phyloP scores from a whole-genome alignment of 352 stramenopile species.

The Phytophthora tubulina region DNA sequence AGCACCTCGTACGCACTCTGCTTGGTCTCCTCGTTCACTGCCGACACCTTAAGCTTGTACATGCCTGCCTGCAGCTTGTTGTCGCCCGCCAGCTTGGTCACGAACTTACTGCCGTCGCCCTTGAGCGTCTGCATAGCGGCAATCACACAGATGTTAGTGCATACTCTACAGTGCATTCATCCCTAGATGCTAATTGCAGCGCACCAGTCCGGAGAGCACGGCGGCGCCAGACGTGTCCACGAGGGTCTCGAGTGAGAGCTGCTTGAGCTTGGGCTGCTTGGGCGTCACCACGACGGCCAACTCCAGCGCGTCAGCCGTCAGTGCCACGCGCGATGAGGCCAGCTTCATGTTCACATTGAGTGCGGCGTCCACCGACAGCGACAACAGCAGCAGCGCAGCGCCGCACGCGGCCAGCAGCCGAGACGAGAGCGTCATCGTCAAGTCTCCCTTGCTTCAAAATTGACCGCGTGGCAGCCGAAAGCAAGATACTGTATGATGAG shows the following conservation, averaged over 20 bases:
- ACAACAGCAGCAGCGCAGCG: conserved; percentile 41
- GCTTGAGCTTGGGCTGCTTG: conserved; percentile 59
- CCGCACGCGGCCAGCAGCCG: conserved; percentile 36
- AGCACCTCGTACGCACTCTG: conserved; percentile 68
- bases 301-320: conserved; percentile 52
- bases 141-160: conserved; percentile 4
- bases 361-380: conserved; percentile 35
- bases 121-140: conserved; percentile 55
- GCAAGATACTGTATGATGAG: conserved; percentile 15
- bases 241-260: conserved; percentile 73
- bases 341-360: conserved; percentile 56
- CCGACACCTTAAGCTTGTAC: conserved; percentile 87
- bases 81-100: conserved; percentile 49
- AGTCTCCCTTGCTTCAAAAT: conserved; percentile 27
- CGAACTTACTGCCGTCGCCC: conserved; percentile 71
- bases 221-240: conserved; percentile 70
- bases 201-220: conserved; percentile 69
- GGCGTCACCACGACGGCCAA: conserved; percentile 67
- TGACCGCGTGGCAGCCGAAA: conserved; percentile 38
- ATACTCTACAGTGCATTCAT: neutral
- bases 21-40: conserved; percentile 51
- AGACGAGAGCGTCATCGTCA: conserved; percentile 37
- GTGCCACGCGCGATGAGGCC: conserved; percentile 55
- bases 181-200: conserved; percentile 5
- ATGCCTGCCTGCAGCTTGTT: conserved; percentile 66